Evolutionary conservation across 1,284 basidiomycete species (phyloP), one percentile per base, ranked within the genome.

Genomic region (Sanghuangporus sanghuang): DNA sequence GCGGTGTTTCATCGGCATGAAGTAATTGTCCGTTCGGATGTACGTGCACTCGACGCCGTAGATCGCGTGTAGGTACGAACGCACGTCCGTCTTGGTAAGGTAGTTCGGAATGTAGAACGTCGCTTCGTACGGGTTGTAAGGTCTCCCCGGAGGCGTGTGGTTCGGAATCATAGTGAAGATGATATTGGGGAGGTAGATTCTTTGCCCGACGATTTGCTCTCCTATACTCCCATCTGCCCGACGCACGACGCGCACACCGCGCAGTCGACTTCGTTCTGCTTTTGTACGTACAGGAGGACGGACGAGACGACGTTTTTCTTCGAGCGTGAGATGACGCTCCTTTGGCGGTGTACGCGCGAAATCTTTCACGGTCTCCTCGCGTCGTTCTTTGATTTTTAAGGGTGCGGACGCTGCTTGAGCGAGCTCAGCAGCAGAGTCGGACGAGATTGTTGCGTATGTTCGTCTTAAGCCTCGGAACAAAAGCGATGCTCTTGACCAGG

Each of bases 71-170:
- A 98, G 85, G 75, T 97, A 96, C 2, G 90, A 90, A 54, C 94
- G 87, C 39, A 98, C 79, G 75, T 95, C 93, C 67, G 90, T 93
- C 78, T 98, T 98, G 63, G 94, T 96, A 77, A 96, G 82, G 59
- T 85, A 87, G 64, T 87, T 87, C 1, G 90, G 86, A 49, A 97
- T 84, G 63, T 93, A 90, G 81, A 98, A 97, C 1, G 96, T 98
- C 6, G 95, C 95, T 74, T 95, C 90, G 78, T 89, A 95, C 1
- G 95, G 92, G 69, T 98, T 96, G 81, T 98, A 98, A 4, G 92
- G 80, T 70, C 92, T 77, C 0, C 90, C 92, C 1, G 78, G 75
- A 0, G 83, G 85, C 0, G 93, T 95, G 71, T 89, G 77, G 75
- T 98, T 98, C 46, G 92, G 87, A 53, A 96, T 87, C 61, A 98